Evolutionary conservation across 371 early-diverging fungal genomes (phyloP), one percentile per base, ranked within the genome.

Genomic region (Mucor racemosus): DNA sequence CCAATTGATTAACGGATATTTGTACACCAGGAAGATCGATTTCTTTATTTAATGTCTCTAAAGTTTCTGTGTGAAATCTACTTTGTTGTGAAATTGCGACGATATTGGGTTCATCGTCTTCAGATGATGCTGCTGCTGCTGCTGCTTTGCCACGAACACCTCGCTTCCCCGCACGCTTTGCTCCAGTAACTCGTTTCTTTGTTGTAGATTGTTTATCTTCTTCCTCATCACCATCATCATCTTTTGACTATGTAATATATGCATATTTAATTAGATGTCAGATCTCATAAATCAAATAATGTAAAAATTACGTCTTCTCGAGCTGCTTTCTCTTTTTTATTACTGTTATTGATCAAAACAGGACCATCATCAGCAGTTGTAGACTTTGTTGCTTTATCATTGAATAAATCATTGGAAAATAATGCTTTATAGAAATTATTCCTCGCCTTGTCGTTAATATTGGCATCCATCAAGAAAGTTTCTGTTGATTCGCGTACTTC

Each of bases 1-100:
- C 88, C 4, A 53, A 65, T 34, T 85, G 84, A 10, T 84, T 86
- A 41, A 96, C 82, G 5, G 84, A 81, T 15, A 95, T 78, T 73
- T 90, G 90, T 50, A 95, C 94, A 5, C 81, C 85, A 60, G 86
- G 86, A 17, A 96, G 77, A 69, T 93, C 92, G n/a, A 89, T 72
- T 39, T 77, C 81, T 17, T 72, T 81, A 60, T 67, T 78, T 14
- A 81, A 67, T 4, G 94, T 92, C 19, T 89, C 90, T 3, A 94
- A 53, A 0, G 95, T 94, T 71, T 93, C 95, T 6, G 75, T 76
- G 68, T 96, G 92, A 73, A 95, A 96, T n/a, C 96, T 87, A 48
- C 94, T 92, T 68, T 90, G 90, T 62, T 93, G 94, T 1, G 94
- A 90, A 38, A 82, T 91, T 0, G 94, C 95, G 40, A 89, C 85